Evolutionary conservation across 192 early-diverging fungal genomes (phyloP), one percentile per base, ranked within the genome.

Genomic region (Backusella australiensis): DNA sequence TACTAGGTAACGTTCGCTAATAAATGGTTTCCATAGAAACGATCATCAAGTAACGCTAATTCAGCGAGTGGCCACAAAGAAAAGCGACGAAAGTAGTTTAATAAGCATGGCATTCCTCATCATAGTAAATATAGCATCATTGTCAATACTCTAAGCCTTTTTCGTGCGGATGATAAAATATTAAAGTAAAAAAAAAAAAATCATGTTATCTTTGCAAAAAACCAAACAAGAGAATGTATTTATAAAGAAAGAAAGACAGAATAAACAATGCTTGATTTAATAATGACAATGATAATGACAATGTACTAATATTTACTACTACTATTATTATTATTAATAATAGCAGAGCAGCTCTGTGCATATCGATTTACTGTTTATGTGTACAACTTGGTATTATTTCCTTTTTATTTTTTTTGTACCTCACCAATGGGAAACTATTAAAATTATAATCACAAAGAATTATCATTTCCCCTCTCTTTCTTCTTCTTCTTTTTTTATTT

Each of bases 51-150:
- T 44, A 67, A 38, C 11, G 74, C 65, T 6, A 42, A 39, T 0
- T 67, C 56, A 41, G 19, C 65, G 6, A 66, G 34, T 67, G 74
- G 59, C 4, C 12, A 41, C 34, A 63, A 65, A 44, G 74, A 75
- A 49, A 75, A 75, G 34, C 23, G 74, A 67, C 52, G 74, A 9
- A 75, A 75, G 29, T 75, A 44, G 46, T 12, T 26, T 63, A 63
- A 29, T 63, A 63, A 3, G 29, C 3, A 26, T 4, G 11, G 9
- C 12, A 63, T 63, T 63, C 26, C 29, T 29, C 56, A 29, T 63
- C 3, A 21, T 56, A 26, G 56, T 11, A 23, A 63, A 63, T 63
- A 23, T 23, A 59, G 21, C 56, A 63, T 63, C 53, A 56, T 56
- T 56, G 53, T 56, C 53, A 56, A 56, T 63, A 14, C 8, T 63